phyloP scores from a whole-genome alignment of 495 filamentous ascomycete genomes.

The Geoglossum glabrum region DNA sequence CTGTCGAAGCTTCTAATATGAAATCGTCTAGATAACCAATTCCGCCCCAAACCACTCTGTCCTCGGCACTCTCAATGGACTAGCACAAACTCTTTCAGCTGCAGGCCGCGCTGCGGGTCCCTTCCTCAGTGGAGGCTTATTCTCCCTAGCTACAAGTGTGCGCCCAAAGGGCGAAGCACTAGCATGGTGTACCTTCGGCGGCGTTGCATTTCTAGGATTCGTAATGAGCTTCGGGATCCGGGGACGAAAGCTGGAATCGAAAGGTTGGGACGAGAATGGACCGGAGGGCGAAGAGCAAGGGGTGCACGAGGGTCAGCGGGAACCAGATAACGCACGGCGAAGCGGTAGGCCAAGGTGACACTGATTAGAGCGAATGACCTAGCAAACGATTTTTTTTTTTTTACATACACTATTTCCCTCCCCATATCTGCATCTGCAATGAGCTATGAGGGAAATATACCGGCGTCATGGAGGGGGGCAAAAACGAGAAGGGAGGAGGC shows the following conservation, averaged over 20 bases:
- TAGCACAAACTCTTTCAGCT: slow-evolving; percentile 85
- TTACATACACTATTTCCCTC: too few relatives aligned
- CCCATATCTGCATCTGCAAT: too few relatives aligned
- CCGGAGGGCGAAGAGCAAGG: too few relatives aligned
- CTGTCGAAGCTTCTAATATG: not conserved
- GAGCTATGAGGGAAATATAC: too few relatives aligned
- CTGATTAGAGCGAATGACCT: too few relatives aligned
- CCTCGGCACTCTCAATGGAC: slow-evolving; percentile 76
- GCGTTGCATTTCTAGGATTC: slow-evolving; percentile 56
- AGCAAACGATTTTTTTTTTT: too few relatives aligned
- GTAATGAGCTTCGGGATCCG: slow-evolving; percentile 52
- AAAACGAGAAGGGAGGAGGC: too few relatives aligned
- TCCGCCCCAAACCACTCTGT: slow-evolving; percentile 70
- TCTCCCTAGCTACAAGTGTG: slow-evolving; percentile 48
- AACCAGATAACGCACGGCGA: too few relatives aligned
- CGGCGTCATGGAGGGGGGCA: too few relatives aligned
- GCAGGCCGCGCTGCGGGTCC: slow-evolving; percentile 78
- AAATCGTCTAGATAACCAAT: slow-evolving; percentile 56
- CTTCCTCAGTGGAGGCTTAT: slow-evolving; percentile 68
- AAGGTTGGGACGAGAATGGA: slow-evolving; percentile 38
- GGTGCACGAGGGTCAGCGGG: too few relatives aligned
- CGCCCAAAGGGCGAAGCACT: slow-evolving; percentile 65
- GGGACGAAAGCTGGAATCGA: slow-evolving; percentile 36
- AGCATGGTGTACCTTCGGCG: slow-evolving; percentile 68
- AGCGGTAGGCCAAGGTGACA: too few relatives aligned